Conservation (phyloP, 2,329 filamentous ascomycete species). For the Fusarium subglutinans region DNA sequence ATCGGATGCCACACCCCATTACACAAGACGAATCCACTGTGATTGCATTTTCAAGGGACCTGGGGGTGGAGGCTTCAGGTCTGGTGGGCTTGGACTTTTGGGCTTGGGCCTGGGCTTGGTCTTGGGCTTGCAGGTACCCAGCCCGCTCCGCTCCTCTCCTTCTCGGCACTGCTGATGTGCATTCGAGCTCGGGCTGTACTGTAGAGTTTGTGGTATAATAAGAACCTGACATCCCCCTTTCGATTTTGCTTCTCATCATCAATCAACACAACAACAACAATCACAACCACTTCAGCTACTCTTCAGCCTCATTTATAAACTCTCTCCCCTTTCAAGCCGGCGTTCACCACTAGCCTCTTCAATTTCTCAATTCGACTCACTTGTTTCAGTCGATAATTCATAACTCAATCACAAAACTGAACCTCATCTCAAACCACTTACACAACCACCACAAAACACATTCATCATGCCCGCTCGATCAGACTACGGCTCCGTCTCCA, state of each 20-base stretch:
- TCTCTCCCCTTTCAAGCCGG: background rate
- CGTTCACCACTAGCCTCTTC: background rate
- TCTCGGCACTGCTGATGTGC: background rate
- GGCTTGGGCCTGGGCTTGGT: background rate
- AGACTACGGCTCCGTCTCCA: conserved; percentile 51
- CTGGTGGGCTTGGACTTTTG: background rate
- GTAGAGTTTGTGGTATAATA: conserved; percentile 36
- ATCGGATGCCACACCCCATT: conserved; percentile 17
- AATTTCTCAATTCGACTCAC: background rate
- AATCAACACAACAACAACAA: conserved; percentile 7
- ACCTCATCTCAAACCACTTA: background rate
- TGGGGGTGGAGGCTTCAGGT: conserved; percentile 32
- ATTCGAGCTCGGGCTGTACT: background rate
- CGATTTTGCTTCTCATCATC: background rate
- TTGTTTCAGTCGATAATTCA: background rate
- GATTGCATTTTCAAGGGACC: conserved; percentile 34
- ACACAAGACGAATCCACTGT: conserved; percentile 19
- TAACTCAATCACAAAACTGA: background rate
- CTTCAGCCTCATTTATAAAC: conserved; percentile 6
- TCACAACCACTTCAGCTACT: background rate
- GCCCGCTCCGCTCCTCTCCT: conserved; percentile 25
- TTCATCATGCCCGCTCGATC: conserved; percentile 50
- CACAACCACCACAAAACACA: conserved; percentile 4
- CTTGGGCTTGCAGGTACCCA: conserved; percentile 8
- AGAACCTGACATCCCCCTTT: conserved; percentile 30